phyloP scores from a whole-genome alignment of 495 filamentous ascomycete genomes.

The Aspergillus taichungensis region DNA sequence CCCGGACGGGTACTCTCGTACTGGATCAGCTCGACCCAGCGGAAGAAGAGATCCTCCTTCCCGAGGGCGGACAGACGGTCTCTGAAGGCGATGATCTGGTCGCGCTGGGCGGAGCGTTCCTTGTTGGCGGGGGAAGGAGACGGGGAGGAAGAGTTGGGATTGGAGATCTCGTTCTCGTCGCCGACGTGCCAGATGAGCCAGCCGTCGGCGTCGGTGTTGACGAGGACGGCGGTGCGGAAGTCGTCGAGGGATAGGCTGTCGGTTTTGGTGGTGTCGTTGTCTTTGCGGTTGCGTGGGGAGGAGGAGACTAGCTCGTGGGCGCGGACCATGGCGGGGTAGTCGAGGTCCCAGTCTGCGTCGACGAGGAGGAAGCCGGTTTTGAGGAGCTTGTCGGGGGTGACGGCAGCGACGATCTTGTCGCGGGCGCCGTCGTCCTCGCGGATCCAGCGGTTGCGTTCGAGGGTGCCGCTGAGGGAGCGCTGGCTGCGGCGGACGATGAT shows the following conservation, averaged over 20 bases:
- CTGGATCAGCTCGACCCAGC: slow-evolving; percentile 79
- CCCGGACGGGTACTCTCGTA: slow-evolving; percentile 67
- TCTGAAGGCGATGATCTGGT: slow-evolving; percentile 61
- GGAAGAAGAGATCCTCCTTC: slow-evolving; percentile 77
- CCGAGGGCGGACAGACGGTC: slow-evolving; percentile 60
- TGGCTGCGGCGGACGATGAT: slow-evolving; percentile 65
- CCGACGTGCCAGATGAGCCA: slow-evolving; percentile 54
- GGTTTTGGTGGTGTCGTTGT: slow-evolving; percentile 34
- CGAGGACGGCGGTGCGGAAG: slow-evolving; percentile 57
- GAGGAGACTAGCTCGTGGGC: slow-evolving; percentile 49
- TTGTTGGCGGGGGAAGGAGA: slow-evolving; percentile 34
- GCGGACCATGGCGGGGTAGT: slow-evolving; percentile 64
- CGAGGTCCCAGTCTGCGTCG: slow-evolving; percentile 71
- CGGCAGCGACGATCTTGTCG: slow-evolving; percentile 51
- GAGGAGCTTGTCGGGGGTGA: slow-evolving; percentile 49
- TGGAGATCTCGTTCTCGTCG: slow-evolving; percentile 33
- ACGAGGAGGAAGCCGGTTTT: slow-evolving; percentile 77
- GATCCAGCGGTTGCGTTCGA: slow-evolving; percentile 36
- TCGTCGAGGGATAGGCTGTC: slow-evolving; percentile 38
- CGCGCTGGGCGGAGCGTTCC: slow-evolving; percentile 34
- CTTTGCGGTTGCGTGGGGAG: too few species aligned
- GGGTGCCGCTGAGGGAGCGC: slow-evolving; percentile 22
- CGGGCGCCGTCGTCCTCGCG: slow-evolving; percentile 37
- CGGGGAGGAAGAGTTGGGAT: too few species aligned
- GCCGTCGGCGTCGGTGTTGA: slow-evolving; percentile 52